Percentiles rank a stretch among this genome's conserved stretches.
These are phyloP conservation scores for Heimioporus sp. DNA, from an alignment of 768 basidiomycete species.

Conservation along the genomic window DNA sequence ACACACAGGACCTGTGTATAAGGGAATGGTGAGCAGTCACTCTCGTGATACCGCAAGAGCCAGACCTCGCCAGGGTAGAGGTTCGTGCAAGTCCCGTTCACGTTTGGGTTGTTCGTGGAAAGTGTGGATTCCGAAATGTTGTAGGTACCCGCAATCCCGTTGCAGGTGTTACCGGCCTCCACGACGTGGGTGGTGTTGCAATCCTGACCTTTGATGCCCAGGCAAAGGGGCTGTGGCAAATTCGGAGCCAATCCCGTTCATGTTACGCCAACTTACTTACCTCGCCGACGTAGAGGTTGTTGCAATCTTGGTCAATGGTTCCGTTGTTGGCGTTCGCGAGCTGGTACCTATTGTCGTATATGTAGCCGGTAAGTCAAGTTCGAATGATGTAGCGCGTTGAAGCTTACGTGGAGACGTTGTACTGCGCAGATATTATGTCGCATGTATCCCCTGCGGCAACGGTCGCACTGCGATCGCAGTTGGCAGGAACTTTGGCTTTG, in stretches of 20 bases:
- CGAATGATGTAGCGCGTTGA: not conserved
- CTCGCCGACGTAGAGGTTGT: constrained; percentile 54
- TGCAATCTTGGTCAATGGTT: constrained; percentile 50
- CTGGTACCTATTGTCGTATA: constrained; percentile 44
- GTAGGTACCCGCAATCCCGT: constrained; percentile 36
- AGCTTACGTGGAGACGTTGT: constrained; percentile 63
- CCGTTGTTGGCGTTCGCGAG: constrained; percentile 51
- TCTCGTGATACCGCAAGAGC: not conserved
- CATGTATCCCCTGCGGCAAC: constrained; percentile 60
- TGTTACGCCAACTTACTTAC: constrained; percentile 22
- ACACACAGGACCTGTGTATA: constrained; percentile 26
- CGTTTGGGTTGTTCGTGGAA: constrained; percentile 62
- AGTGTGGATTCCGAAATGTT: constrained; percentile 47
- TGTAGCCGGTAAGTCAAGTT: not conserved
- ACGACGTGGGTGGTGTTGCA: constrained; percentile 53
- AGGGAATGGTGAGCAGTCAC: not conserved
- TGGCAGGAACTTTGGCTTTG: constrained; percentile 37
- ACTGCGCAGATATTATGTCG: constrained; percentile 57
- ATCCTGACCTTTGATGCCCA: constrained; percentile 56
- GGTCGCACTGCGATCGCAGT: constrained; percentile 62
- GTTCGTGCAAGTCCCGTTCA: constrained; percentile 50
- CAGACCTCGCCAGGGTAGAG: constrained; percentile 59
- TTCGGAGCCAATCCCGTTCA: not conserved
- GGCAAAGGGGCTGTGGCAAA: constrained; percentile 38
- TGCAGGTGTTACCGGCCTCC: constrained; percentile 50